Conservation (phyloP, 2,329 filamentous ascomycete genomes). For the Talaromyces sp. region DNA sequence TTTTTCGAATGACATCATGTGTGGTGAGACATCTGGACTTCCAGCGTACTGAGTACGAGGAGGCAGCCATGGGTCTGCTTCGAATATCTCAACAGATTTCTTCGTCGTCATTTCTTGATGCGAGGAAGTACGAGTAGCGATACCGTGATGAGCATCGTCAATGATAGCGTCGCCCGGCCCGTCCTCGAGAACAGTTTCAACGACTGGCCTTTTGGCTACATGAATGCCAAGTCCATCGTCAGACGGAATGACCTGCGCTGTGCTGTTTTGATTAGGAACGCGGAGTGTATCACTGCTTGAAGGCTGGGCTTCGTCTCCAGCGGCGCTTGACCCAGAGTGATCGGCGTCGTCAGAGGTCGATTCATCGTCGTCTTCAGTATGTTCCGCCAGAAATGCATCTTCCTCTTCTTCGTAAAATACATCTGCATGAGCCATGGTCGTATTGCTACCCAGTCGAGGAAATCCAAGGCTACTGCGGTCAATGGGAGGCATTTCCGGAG, state of each 20-base stretch:
- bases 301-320: conserved; percentile 4
- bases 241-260: not conserved
- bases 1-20: conserved; percentile 31
- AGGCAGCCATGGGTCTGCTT: conserved; percentile 22
- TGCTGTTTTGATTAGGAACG: not conserved
- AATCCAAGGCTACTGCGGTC: conserved; percentile 36
- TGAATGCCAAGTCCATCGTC: conserved; percentile 26
- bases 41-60: conserved; percentile 15
- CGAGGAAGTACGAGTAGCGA: not conserved
- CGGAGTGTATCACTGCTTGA: conserved; percentile 12
- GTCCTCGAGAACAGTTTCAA: conserved; percentile 1
- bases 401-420: conserved; percentile 48
- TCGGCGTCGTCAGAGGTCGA: not conserved
- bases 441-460: conserved; percentile 31
- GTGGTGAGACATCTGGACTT: conserved; percentile 32
- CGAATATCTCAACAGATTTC: conserved; percentile 23
- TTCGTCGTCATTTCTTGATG: conserved; percentile 13
- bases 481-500: conserved; percentile 44
- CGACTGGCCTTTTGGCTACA: conserved; percentile 9
- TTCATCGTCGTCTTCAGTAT: conserved; percentile 4
- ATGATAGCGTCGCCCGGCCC: conserved; percentile 9
- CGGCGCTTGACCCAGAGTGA: conserved; percentile 1
- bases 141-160: not conserved
- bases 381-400: conserved; percentile 40
- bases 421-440: conserved; percentile 37